Evolutionary conservation across 305 asterid species (phyloP).

Genomic region (Ilex paraguariensis): DNA sequence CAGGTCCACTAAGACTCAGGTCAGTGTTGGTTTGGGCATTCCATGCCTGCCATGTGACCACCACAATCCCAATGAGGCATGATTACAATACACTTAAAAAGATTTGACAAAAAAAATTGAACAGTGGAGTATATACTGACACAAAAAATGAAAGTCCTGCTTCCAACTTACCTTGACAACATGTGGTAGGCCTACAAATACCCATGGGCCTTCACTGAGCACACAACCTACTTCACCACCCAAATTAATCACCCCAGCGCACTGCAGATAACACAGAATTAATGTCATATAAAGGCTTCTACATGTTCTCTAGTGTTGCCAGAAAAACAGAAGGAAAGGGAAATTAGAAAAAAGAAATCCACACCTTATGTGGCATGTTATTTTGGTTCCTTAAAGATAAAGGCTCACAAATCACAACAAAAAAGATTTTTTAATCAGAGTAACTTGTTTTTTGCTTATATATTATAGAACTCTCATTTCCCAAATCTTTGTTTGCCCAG

Average conservation of each 20-base stretch:
- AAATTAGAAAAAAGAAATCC: no score
- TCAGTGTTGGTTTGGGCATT: conserved; percentile 77
- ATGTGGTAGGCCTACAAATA: conserved; percentile 78
- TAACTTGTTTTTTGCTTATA: no score
- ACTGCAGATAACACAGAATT: conserved; percentile 25
- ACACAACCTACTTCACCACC: conserved; percentile 77
- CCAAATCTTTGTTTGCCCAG: no score
- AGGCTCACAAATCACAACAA: no score
- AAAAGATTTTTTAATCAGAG: no score
- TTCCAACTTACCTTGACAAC: conserved; percentile 65
- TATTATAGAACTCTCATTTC: no score
- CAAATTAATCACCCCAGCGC: conserved; percentile 56
- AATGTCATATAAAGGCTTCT: no score
- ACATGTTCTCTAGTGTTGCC: not conserved
- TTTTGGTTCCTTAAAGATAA: no score
- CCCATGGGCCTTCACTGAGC: conserved; percentile 96
- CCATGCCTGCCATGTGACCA: conserved; percentile 72
- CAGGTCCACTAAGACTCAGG: conserved; percentile 83
- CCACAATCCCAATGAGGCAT: not conserved
- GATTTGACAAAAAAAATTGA: not conserved
- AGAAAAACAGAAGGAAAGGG: not conserved
- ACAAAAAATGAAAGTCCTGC: not conserved
- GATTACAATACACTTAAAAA: not conserved
- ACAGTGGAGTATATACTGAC: conserved; percentile 1
- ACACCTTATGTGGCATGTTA: no score